These are phyloP conservation scores for Termitomyces sp. DNA, from an alignment of 768 basidiomycete species.

Conservation along the genomic window DNA sequence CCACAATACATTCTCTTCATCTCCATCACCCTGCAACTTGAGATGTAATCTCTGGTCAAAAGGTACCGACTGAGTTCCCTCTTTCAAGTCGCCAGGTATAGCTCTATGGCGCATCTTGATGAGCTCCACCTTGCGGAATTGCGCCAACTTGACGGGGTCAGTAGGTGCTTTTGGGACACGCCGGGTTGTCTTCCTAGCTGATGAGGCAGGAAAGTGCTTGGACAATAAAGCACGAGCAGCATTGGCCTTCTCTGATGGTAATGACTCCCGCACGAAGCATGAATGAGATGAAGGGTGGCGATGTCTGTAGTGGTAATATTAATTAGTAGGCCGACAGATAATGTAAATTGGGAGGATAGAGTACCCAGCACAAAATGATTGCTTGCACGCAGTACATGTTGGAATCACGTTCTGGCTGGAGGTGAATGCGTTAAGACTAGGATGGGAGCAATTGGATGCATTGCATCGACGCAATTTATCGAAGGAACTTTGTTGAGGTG, in stretches of 20 bases:
- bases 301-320: constrained; percentile 46
- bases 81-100: constrained; percentile 56
- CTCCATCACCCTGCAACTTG: constrained; percentile 32
- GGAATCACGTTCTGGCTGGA: constrained; percentile 24
- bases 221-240: constrained; percentile 51
- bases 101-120: constrained; percentile 79
- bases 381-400: constrained; percentile 49
- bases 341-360: constrained; percentile 5
- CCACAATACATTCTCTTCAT: constrained; percentile 56
- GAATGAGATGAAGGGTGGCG: constrained; percentile 61
- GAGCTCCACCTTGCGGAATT: constrained; percentile 54
- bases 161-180: constrained; percentile 32
- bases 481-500: constrained; percentile 8
- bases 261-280: constrained; percentile 33
- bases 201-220: constrained; percentile 42
- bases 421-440: constrained; percentile 43
- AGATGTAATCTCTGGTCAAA: constrained; percentile 60
- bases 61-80: constrained; percentile 41
- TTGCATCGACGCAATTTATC: constrained; percentile 48
- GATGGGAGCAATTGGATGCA: constrained; percentile 48
- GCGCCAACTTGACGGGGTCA: constrained; percentile 52
- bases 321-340: constrained; percentile 8
- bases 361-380: constrained; percentile 65
- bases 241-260: constrained; percentile 32
- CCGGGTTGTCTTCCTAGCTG: constrained; percentile 19